These are phyloP conservation scores for Cyathus striatus DNA, from an alignment of 768 basidiomycete genomes.

Conservation along the genomic window DNA sequence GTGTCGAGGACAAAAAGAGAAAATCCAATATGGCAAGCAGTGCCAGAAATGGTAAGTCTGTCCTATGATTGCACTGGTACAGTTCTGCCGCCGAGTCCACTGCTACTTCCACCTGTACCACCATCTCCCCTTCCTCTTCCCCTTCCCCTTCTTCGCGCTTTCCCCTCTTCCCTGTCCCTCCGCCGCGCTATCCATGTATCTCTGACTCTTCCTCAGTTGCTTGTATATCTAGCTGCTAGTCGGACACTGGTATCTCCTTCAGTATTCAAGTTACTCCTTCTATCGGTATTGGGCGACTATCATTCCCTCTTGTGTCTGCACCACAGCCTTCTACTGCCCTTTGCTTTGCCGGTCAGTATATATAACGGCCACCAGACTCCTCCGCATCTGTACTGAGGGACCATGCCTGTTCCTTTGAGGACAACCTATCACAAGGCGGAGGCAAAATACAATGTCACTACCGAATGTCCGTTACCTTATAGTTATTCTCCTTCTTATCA, in stretches of 20 bases:
- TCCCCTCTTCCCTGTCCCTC: no score
- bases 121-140: neutral
- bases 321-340: neutral
- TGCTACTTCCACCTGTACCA: neutral
- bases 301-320: neutral
- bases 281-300: neutral
- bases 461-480: constrained; percentile 39
- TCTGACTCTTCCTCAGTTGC: no score
- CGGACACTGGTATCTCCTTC: no score
- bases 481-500: constrained; percentile 9
- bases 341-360: constrained; percentile 12
- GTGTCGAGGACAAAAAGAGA: no score
- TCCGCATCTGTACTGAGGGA: constrained; percentile 9
- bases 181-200: no score
- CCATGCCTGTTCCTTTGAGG: constrained; percentile 48
- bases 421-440: constrained; percentile 43
- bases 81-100: neutral
- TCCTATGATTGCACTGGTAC: neutral
- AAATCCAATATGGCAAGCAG: no score
- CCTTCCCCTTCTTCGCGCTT: neutral
- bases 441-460: constrained; percentile 54
- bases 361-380: constrained; percentile 7
- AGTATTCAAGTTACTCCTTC: neutral
- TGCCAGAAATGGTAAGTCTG: no score
- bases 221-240: no score